Evolutionary conservation across 1,284 basidiomycete species (phyloP).

Genomic region (Tremellales sp.): DNA sequence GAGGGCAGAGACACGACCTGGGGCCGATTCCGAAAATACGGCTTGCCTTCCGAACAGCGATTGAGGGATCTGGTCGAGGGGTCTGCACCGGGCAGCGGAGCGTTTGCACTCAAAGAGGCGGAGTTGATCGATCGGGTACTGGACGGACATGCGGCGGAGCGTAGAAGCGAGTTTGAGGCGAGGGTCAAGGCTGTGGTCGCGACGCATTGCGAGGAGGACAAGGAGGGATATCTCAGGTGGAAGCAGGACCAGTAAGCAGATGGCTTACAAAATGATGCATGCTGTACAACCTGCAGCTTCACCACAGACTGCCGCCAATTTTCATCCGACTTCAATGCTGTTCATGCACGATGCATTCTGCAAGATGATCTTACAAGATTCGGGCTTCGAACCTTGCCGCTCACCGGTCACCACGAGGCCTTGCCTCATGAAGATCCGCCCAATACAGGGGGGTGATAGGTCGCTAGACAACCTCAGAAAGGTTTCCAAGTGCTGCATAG

Average conservation of each 20-base stretch:
- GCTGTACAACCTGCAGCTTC: no score
- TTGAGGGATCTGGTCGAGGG: constrained; percentile 38
- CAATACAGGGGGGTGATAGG: no score
- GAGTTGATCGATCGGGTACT: constrained; percentile 39
- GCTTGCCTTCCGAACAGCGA: constrained; percentile 40
- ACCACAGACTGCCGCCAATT: no score
- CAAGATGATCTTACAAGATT: no score
- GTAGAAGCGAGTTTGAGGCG: constrained; percentile 25
- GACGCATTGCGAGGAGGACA: constrained; percentile 30
- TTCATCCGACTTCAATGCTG: no score
- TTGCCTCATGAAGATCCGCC: no score
- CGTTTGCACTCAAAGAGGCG: constrained; percentile 40
- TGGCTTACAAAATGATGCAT: not conserved
- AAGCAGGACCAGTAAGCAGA: constrained; percentile 3
- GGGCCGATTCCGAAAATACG: constrained; percentile 45
- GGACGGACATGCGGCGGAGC: constrained; percentile 24
- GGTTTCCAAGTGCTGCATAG: no score
- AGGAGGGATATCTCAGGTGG: constrained; percentile 41
- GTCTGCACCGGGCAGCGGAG: constrained; percentile 36
- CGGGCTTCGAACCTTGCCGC: no score
- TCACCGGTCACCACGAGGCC: no score
- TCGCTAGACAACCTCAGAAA: no score
- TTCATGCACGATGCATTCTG: no score
- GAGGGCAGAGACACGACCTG: constrained; percentile 36
- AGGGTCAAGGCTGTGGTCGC: constrained; percentile 30